Evolutionary conservation across 805 yeast genomes (phyloP), one percentile per base, ranked within the genome.

Genomic region (Kurtzmaniella fragi): DNA sequence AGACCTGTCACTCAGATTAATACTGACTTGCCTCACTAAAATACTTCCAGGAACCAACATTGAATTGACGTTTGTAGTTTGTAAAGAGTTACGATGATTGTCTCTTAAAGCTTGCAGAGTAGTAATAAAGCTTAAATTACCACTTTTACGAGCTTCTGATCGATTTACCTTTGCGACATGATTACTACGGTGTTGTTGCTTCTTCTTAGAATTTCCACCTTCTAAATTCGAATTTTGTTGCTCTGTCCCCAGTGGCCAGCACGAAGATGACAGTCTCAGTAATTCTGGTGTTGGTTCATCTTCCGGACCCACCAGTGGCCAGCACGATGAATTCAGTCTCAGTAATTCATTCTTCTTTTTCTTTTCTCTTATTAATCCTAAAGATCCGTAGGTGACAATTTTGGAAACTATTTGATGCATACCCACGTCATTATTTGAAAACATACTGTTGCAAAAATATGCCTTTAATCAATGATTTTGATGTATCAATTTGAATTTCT

Each of bases 31-130:
- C n/a, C 39, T 36, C 13, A 34, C 16, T 3, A 29, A 20, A 5
- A 20, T 20, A 20, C 25, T 20, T 5, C 25, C 25, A 20, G 25
- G 25, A 8, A 20, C 8, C 25, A 20, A 5, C 25, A 20, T 5
- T 8, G 25, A 20, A 8, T 20, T 20, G 8, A 20, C 8, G 8
- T 20, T 20, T 20, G 5, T 5, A 20, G 25, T 20, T 20, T 20
- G 25, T 20, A 8, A 20, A 5, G 8, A 20, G 8, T 20, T 8
- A 20, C 25, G 25, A 5, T 20, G 25, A 20, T 20, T 20, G 4
- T 32, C 32, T 10, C 31, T 9, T 5, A 35, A 27, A 5, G 39
- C 39, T 20, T 36, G 39, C 39, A 36, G 39, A 15, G 39, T 12
- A 10, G 34, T 36, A 11, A 36, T 29, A 4, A 17, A 28, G 17